These are phyloP conservation scores for Calocybe indica DNA, from an alignment of 768 basidiomycete genomes.

Conservation along the genomic window DNA sequence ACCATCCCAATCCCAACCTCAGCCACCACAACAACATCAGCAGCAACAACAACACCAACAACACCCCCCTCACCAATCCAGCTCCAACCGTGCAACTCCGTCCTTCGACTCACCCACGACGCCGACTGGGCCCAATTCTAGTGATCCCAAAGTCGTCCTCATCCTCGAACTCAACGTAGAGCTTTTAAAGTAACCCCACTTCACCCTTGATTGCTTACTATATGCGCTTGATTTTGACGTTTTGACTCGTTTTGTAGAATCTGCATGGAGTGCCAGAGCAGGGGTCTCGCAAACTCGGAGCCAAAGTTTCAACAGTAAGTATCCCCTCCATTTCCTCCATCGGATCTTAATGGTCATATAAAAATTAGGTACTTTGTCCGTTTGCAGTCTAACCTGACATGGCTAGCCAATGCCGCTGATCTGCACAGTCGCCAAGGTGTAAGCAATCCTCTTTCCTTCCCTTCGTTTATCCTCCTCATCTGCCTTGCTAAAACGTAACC, in stretches of 20 bases:
- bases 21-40: background rate
- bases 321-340: background rate
- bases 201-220: constrained; percentile 11
- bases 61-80: background rate
- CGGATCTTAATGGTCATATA: constrained; percentile 4
- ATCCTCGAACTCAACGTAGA: constrained; percentile 68
- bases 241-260: constrained; percentile 33
- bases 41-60: background rate
- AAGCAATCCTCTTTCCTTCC: constrained; percentile 15
- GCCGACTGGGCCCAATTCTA: background rate
- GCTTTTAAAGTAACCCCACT: constrained; percentile 47
- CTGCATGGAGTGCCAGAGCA: constrained; percentile 54
- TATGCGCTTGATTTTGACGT: constrained; percentile 3
- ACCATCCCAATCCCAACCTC: constrained; percentile 25
- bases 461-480: constrained; percentile 4
- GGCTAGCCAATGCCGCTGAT: constrained; percentile 67
- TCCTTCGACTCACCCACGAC: background rate
- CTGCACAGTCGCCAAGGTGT: constrained; percentile 38
- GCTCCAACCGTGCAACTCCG: background rate
- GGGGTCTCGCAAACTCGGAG: constrained; percentile 41
- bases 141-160: constrained; percentile 42
- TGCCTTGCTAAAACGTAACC: constrained; percentile 5
- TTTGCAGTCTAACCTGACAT: constrained; percentile 65
- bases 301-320: constrained; percentile 54
- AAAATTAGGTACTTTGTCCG: constrained; percentile 48